Evolutionary conservation across 2,329 filamentous ascomycete species (phyloP).

Genomic region (Aspergillus proliferans): DNA sequence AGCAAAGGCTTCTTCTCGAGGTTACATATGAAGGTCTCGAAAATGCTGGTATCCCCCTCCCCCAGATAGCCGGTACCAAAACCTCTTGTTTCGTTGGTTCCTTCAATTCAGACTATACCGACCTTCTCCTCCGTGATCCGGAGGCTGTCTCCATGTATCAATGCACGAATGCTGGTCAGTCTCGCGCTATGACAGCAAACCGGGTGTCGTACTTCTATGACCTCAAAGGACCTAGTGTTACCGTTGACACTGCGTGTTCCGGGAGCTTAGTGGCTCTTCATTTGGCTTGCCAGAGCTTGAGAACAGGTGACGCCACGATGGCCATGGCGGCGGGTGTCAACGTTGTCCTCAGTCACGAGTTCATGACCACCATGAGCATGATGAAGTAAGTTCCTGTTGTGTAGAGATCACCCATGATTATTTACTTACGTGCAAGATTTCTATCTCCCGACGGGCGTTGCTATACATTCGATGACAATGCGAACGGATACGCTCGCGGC

Average conservation of each 20-base stretch:
- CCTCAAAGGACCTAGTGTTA: conserved; percentile 26
- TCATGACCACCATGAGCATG: conserved; percentile 21
- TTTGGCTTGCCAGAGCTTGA: conserved; percentile 23
- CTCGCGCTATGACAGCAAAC: conserved; percentile 22
- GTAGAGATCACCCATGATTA: background rate
- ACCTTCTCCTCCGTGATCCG: conserved; percentile 24
- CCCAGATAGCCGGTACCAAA: conserved; percentile 18
- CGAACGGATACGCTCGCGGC: conserved; percentile 43
- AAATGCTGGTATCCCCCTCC: conserved; percentile 24
- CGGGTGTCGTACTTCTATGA: conserved; percentile 30
- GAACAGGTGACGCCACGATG: conserved; percentile 15
- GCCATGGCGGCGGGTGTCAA: conserved; percentile 22
- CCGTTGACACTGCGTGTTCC: conserved; percentile 31
- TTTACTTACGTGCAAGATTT: conserved; percentile 9
- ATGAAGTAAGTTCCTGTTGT: conserved; percentile 6
- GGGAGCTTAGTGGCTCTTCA: conserved; percentile 27
- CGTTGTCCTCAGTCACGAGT: conserved; percentile 21
- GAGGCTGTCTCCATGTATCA: conserved; percentile 20
- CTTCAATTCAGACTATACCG: conserved; percentile 23
- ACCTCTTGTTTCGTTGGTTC: conserved; percentile 26
- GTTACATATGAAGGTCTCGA: conserved; percentile 25
- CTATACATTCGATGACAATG: conserved; percentile 33
- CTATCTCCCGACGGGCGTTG: conserved; percentile 24
- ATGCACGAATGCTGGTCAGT: conserved; percentile 21
- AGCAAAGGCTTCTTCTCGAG: conserved; percentile 25